Percentiles rank a stretch among this genome's conserved stretches.
Evolutionary conservation across 768 basidiomycete species (phyloP).

Genomic region (Russula emetica): DNA sequence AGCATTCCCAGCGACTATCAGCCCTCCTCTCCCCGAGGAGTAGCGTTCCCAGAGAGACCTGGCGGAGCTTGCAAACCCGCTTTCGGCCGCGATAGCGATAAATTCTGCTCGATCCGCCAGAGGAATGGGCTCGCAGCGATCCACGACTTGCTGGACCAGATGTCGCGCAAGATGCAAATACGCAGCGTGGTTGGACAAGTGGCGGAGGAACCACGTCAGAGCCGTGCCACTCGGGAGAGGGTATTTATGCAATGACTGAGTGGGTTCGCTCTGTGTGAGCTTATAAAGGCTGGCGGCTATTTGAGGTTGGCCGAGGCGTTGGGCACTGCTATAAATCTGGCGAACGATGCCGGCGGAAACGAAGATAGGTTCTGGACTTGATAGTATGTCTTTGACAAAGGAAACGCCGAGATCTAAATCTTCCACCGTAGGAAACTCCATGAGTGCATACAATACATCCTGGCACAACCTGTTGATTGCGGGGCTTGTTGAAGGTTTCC

Average conservation of each 20-base stretch:
- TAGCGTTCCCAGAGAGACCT: constrained; percentile 57
- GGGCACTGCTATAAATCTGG: constrained; percentile 29
- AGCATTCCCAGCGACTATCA: constrained; percentile 43
- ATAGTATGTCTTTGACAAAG: constrained; percentile 42
- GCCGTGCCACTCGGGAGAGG: constrained; percentile 47
- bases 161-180: constrained; percentile 46
- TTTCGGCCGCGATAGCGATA: constrained; percentile 43
- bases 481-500: constrained; percentile 29
- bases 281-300: constrained; percentile 47
- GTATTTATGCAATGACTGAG: constrained; percentile 39
- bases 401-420: constrained; percentile 41
- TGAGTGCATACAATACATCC: constrained; percentile 37
- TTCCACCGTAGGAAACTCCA: constrained; percentile 23
- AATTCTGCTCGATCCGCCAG: constrained; percentile 45
- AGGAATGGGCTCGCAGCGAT: constrained; percentile 41
- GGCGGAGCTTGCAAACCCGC: constrained; percentile 47
- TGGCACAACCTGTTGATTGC: constrained; percentile 38
- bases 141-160: constrained; percentile 48
- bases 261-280: constrained; percentile 38
- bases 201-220: constrained; percentile 51
- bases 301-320: constrained; percentile 26
- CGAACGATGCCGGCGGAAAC: constrained; percentile 45
- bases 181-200: constrained; percentile 39
- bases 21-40: constrained; percentile 40
- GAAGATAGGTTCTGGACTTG: constrained; percentile 31